Evolutionary conservation across 257 asterid genomes (phyloP), one percentile per base, ranked within the genome.

Genomic region (Nicotiana sylvestris): DNA sequence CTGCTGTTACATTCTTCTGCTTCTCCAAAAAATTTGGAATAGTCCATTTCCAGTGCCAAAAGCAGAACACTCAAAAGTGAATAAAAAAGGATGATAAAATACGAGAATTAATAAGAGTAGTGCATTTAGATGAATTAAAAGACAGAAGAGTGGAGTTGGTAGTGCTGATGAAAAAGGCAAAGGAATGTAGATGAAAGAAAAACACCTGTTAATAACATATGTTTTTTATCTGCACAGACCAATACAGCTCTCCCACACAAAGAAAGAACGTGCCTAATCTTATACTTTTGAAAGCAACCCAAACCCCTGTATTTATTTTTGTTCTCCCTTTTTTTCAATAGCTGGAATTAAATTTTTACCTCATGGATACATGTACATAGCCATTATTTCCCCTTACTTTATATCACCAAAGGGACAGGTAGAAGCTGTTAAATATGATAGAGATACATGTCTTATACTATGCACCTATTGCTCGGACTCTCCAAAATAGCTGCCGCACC

Each of bases 1-100:
- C 87, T 82, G 86, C 91, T 88, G 65, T 88, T 84, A 61, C 91
- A 88, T 81, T 86, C 91, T 69, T 88, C 88, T 49, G 32, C 78
- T 43, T 46, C 79, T 72, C 61, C 88, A 82, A 82, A 68, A 7
- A 43, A 11, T 18, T 86, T 81, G 82, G 89, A 82, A 46, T 83
- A 82, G 43, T 88, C 88, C 91, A 86, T 88, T 83, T 27, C 12
- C 16, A 6, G 6, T 3, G 12, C 66, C 32, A 5, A 17, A 21
- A 70, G 46, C 35, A 70, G 33, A 43, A 32, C 1, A 13, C 58
- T 53, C 4, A 13, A 53, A 46, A 74, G 12, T 25, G 6, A 69
- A 39, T 0, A 49, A 72, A 46, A 21, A 16, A 69, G 7, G 11
- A 11, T 15, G 13, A 21, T 9, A 69, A 69, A 53, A 53, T 10